Conservation (phyloP, 208 protist species). For the Leishmania guyanensis region DNA sequence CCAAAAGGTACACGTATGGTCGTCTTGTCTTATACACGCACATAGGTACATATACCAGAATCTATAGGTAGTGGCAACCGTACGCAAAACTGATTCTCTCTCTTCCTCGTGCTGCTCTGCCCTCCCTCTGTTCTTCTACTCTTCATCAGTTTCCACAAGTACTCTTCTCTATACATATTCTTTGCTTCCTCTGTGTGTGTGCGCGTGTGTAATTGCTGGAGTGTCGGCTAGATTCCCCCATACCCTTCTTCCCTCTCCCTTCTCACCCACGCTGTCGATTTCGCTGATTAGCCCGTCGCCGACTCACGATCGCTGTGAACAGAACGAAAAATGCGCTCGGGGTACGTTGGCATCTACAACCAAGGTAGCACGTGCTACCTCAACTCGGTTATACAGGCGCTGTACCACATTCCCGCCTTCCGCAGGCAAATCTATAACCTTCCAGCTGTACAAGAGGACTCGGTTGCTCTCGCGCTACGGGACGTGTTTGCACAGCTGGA, state of each 20-base stretch:
- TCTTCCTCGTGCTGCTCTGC: background rate
- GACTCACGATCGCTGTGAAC: background rate
- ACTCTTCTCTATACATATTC: background rate
- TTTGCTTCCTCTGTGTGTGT: background rate
- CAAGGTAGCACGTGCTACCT: slow-evolving; percentile 93
- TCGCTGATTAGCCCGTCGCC: background rate
- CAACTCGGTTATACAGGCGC: slow-evolving; percentile 86
- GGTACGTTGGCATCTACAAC: slow-evolving; percentile 84
- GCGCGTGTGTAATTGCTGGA: too few species aligned
- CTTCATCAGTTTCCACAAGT: background rate
- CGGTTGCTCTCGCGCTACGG: slow-evolving; percentile 58
- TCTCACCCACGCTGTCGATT: background rate
- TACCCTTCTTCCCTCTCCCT: background rate
- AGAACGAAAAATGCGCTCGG: slow-evolving; percentile 13
- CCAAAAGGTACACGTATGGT: background rate
- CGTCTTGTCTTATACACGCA: background rate
- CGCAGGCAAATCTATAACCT: slow-evolving; percentile 53
- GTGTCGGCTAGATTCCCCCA: background rate
- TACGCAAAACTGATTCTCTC: background rate
- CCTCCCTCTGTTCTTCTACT: background rate
- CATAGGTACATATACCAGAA: background rate
- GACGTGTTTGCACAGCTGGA: slow-evolving; percentile 80
- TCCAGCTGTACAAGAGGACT: slow-evolving; percentile 22
- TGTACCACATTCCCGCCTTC: slow-evolving; percentile 85
- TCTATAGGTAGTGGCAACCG: background rate